These are phyloP conservation scores for Cladosporium sp. DNA, from an alignment of 2,329 filamentous ascomycete species.

Conservation along the genomic window DNA sequence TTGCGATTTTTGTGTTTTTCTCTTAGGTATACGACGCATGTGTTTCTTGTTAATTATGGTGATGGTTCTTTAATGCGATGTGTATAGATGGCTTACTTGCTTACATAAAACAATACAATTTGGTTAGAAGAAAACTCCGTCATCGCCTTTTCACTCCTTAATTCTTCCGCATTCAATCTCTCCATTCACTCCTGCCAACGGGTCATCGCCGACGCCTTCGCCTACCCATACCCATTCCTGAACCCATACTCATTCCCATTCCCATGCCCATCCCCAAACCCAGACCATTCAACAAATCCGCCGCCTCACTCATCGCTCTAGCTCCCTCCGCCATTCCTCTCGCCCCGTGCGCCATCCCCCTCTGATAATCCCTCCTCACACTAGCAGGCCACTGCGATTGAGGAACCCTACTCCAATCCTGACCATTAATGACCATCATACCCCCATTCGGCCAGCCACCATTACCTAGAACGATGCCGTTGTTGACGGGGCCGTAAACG, in stretches of 20 bases:
- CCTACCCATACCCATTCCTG: background rate
- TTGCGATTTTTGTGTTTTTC: background rate
- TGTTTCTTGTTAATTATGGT: background rate
- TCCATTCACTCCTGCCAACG: background rate
- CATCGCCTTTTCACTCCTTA: too few relatives aligned
- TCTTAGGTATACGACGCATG: too few relatives aligned
- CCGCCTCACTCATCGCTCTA: background rate
- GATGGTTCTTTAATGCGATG: background rate
- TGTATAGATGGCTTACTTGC: background rate
- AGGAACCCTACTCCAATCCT: background rate
- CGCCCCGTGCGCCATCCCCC: background rate
- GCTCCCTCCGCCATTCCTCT: background rate
- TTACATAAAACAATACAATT: background rate
- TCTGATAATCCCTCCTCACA: background rate
- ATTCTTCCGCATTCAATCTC: background rate
- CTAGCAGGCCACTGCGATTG: background rate
- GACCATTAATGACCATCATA: background rate
- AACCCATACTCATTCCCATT: background rate
- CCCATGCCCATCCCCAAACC: background rate
- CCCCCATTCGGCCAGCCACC: background rate
- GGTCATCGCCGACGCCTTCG: background rate
- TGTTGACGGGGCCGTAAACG: background rate
- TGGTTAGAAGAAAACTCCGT: background rate
- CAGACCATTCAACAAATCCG: background rate
- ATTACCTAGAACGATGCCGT: background rate